Percentiles rank a stretch among this genome's conserved stretches.
These are phyloP conservation scores for Cylindrotheca fusiformis DNA, from an alignment of 108 stramenopile species.

Conservation along the genomic window DNA sequence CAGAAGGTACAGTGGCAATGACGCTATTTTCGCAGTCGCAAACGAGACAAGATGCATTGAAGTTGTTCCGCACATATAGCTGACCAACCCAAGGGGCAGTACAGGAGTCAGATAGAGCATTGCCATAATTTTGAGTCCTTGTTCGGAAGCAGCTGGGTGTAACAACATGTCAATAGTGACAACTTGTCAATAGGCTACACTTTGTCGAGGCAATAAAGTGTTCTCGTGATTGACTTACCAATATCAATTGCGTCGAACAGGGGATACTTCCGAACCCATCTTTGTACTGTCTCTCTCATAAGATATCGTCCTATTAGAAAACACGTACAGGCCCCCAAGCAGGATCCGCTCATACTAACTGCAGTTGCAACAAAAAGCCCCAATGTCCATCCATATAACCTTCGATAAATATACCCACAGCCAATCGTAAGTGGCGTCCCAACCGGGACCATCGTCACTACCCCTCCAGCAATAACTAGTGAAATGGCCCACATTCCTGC, in stretches of 20 bases:
- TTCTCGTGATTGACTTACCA: constrained; percentile 44
- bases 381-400: constrained; percentile 72
- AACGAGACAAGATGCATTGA: constrained; percentile 64
- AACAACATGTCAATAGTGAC: constrained; percentile 4
- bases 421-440: constrained; percentile 68
- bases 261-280: constrained; percentile 78
- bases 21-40: constrained; percentile 73
- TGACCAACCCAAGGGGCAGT: constrained; percentile 71
- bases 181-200: neutral
- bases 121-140: constrained; percentile 82
- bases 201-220: no score
- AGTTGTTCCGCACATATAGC: constrained; percentile 83
- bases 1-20: constrained; percentile 67
- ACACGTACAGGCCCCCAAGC: constrained; percentile 63
- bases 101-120: constrained; percentile 81
- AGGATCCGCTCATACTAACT: constrained; percentile 57
- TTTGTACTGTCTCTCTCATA: constrained; percentile 70
- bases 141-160: constrained; percentile 55
- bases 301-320: constrained; percentile 78
- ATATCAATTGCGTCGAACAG: constrained; percentile 86
- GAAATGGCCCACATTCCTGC: constrained; percentile 45
- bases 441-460: constrained; percentile 49
- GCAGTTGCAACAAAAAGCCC: constrained; percentile 64
- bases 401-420: constrained; percentile 80
- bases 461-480: constrained; percentile 49